Conservation (phyloP, 805 yeast species). For the Wickerhamomyces pijperi region DNA sequence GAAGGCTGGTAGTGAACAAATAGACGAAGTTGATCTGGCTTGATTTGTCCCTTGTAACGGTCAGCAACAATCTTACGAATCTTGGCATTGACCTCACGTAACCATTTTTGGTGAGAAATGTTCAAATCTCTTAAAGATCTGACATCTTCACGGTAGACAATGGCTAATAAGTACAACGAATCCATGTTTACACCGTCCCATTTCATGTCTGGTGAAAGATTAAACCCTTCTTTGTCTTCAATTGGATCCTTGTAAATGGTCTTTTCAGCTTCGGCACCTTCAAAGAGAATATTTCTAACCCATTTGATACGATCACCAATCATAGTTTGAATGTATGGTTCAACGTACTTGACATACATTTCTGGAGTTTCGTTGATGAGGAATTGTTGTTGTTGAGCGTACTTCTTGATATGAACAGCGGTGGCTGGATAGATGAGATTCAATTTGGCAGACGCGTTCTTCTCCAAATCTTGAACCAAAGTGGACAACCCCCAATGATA, state of each 20-base stretch:
- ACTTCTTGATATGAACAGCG: conserved; percentile 70
- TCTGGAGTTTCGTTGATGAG: conserved; percentile 75
- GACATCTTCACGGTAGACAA: conserved; percentile 60
- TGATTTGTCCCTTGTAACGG: conserved; percentile 32
- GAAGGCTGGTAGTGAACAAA: conserved; percentile 94
- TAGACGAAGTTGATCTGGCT: conserved; percentile 49
- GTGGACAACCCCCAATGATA: conserved; percentile 70
- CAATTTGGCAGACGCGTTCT: conserved; percentile 52
- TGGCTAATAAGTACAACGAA: conserved; percentile 65
- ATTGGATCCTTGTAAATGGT: conserved; percentile 49
- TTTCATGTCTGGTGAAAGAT: conserved; percentile 88
- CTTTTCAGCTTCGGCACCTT: conserved; percentile 78
- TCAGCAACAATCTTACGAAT: conserved; percentile 37
- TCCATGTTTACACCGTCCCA: conserved; percentile 77
- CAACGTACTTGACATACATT: conserved; percentile 46
- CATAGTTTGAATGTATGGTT: conserved; percentile 70
- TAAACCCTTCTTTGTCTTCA: conserved; percentile 39
- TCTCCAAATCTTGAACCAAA: conserved; percentile 33
- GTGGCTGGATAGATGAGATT: conserved; percentile 87
- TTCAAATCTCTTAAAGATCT: conserved; percentile 68
- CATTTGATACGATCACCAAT: conserved; percentile 72
- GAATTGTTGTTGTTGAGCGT: conserved; percentile 45
- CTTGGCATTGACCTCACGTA: conserved; percentile 33
- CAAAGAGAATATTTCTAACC: conserved; percentile 76
- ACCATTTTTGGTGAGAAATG: conserved; percentile 43